These are phyloP conservation scores for Phytopythium cucurbitacearum DNA, from an alignment of 352 stramenopile species.

Conservation along the genomic window DNA sequence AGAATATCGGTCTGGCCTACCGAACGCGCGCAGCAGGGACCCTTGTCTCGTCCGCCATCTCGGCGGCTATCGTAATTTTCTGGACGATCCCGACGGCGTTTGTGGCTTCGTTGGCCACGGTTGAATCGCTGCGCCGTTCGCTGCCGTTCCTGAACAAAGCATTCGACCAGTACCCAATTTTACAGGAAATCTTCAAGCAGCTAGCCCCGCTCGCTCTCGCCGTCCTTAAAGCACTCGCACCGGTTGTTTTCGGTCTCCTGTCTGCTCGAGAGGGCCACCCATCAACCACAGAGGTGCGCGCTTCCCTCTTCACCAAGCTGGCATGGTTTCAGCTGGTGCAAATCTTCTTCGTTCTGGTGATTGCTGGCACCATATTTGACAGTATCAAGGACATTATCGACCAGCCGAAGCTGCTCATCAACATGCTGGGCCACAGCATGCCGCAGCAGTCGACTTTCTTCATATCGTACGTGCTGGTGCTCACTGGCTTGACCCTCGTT, in stretches of 20 bases:
- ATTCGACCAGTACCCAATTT: slow-evolving; percentile 54
- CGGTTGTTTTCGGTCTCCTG: slow-evolving; percentile 59
- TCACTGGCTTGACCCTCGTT: slow-evolving; percentile 48
- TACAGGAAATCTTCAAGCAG: slow-evolving; percentile 69
- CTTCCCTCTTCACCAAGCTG: slow-evolving; percentile 70
- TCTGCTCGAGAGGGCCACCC: slow-evolving; percentile 62
- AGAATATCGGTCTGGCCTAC: slow-evolving; percentile 61
- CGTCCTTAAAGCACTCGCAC: slow-evolving; percentile 53
- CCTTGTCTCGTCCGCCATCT: slow-evolving; percentile 53
- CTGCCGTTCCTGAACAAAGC: slow-evolving; percentile 61
- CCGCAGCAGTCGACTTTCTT: slow-evolving; percentile 83
- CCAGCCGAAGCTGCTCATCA: slow-evolving; percentile 61
- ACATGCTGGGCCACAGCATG: slow-evolving; percentile 71
- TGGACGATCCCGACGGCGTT: slow-evolving; percentile 83
- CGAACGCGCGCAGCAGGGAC: slow-evolving; percentile 40
- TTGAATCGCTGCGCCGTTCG: slow-evolving; percentile 57
- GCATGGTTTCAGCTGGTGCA: slow-evolving; percentile 81
- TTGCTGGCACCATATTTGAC: slow-evolving; percentile 73
- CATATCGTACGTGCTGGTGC: slow-evolving; percentile 79
- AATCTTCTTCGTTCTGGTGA: slow-evolving; percentile 79
- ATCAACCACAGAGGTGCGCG: slow-evolving; percentile 59
- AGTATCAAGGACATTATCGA: slow-evolving; percentile 69
- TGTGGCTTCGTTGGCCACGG: slow-evolving; percentile 60
- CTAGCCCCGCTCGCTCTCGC: slow-evolving; percentile 60
- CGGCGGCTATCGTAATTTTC: slow-evolving; percentile 65